phyloP scores from a whole-genome alignment of 1,284 basidiomycete genomes.

The Farysia itapuensis region DNA sequence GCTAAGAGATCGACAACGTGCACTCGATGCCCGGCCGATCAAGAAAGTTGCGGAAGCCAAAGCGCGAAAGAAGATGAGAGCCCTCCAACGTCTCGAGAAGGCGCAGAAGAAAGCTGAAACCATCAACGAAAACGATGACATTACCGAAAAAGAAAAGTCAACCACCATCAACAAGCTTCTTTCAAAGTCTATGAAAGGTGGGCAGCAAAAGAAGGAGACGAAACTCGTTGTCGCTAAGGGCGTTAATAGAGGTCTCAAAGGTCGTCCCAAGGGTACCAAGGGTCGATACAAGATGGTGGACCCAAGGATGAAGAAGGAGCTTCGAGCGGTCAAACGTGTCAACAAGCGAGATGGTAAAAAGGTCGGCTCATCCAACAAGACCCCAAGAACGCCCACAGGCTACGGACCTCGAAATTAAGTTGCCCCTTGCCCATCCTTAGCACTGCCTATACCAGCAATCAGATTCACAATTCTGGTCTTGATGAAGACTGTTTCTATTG shows the following conservation, averaged over 20 bases:
- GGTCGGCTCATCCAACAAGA: slow-evolving; percentile 37
- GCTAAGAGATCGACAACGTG: slow-evolving; percentile 85
- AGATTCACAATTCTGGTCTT: too few relatives aligned
- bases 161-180: slow-evolving; percentile 89
- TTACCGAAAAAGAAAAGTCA: slow-evolving; percentile 83
- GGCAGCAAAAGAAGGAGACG: slow-evolving; percentile 71
- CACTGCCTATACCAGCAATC: too few relatives aligned
- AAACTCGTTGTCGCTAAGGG: slow-evolving; percentile 93
- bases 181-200: slow-evolving; percentile 67
- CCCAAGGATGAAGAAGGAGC: slow-evolving; percentile 57
- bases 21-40: slow-evolving; percentile 93
- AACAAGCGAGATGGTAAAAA: slow-evolving; percentile 57
- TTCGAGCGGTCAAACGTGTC: slow-evolving; percentile 52
- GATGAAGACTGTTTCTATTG: too few relatives aligned
- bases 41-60: slow-evolving; percentile 99
- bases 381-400: slow-evolving; percentile 43
- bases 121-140: slow-evolving; percentile 78
- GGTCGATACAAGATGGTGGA: slow-evolving; percentile 64
- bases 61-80: slow-evolving; percentile 91
- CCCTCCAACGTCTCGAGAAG: slow-evolving; percentile 80
- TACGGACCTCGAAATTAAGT: slow-evolving; percentile 37
- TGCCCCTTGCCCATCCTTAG: too few relatives aligned
- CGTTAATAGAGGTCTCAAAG: slow-evolving; percentile 82
- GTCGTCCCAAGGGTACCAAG: slow-evolving; percentile 92
- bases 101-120: slow-evolving; percentile 96